Evolutionary conservation across 2,329 filamentous ascomycete genomes (phyloP), one percentile per base, ranked within the genome.

Genomic region (Clonostachys chloroleuca): DNA sequence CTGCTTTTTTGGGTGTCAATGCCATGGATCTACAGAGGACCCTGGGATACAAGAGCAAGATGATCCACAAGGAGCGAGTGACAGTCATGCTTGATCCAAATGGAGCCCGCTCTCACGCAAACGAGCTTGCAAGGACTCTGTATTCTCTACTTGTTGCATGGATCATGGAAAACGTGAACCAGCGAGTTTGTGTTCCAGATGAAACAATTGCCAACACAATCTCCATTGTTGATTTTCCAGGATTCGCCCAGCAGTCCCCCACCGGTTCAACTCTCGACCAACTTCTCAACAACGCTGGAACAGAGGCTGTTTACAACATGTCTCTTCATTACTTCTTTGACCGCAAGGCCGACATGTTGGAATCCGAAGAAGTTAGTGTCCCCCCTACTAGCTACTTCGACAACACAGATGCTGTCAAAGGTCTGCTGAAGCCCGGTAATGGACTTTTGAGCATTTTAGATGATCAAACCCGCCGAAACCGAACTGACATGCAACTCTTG

Each of bases 281-380:
- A 68, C 80, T 99, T 3, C 80, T 99, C 14, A 96, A 87, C 74
- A 99, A 99, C 62, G 90, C 92, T 5, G 94, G 94, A 1, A 90
- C 86, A 2, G 94, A 99, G 67, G 87, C 86, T 2, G 76, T 97
- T 12, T 96, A 96, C 72, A 94, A 96, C 62, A 84, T 96, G 58
- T 92, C 91, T 34, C 76, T 97, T 20, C 92, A 96, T 62, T 95
- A 88, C 65, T 97, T 99, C 70, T 99, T 97, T 64, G 92, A 96
- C 60, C 85, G 86, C 55, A 95, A 94, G 66, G 91, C 92, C 1
- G 92, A 97, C 52, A 82, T 95, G 69, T 77, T 99, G 18, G 94
- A 99, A 61, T 91, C 86, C 2, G 94, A 99, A 64, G 94, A 99
- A 63, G 89, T 99, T 35, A 83, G 78, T 34, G 89, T 99, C 4